Base-by-base conservation (phyloP, 306 rosid genomes). In the Quercus aquifolioides region DNA sequence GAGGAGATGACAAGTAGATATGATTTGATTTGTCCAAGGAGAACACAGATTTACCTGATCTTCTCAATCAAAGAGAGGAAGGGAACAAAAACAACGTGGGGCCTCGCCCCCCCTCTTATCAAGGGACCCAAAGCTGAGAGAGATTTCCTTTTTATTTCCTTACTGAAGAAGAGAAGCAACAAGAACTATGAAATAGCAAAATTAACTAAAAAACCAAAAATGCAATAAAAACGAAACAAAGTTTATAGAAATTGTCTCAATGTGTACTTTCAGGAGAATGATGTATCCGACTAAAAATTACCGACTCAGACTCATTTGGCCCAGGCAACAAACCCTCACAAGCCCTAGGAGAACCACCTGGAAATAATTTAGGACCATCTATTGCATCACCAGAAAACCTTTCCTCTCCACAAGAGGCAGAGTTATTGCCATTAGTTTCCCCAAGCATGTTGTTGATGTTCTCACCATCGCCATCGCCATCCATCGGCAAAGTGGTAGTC, bases 191-290 rank as follows among this genome's bases (percentile, higher is more conserved):
- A 70, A 41, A 41, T 56, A 71, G 78, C 84, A 78, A 52, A 74
- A 72, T 68, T 33, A 73, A 77, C 68, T 72, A 52, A 68, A 81
- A 76, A 41, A 41, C 82, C 72, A 68, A 82, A 84, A 86, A 77
- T 76, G 88, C 83, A 85, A 85, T 81, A 81, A 84, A 75, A 41
- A 41, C 46, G 78, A 76, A 33, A 79, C 64, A 64, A 79, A 26
- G 80, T 85, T 79, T 91, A 89, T 81, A 90, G 91, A 92, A 91
- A 96, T 87, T 93, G 99, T 96, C 97, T 96, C 98, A 96, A 96
- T 89, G 98, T 96, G 99, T 96, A 96, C 98, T 96, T 96, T 96
- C 99, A 90, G 99, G 96, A 89, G 98, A 96, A 96, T 93, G 94
- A 96, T 93, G 99, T 93, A 96, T 91, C 98, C 98, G 96, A 94